phyloP scores from a whole-genome alignment of 129 eudicot species.

The Flaveria linearis region DNA sequence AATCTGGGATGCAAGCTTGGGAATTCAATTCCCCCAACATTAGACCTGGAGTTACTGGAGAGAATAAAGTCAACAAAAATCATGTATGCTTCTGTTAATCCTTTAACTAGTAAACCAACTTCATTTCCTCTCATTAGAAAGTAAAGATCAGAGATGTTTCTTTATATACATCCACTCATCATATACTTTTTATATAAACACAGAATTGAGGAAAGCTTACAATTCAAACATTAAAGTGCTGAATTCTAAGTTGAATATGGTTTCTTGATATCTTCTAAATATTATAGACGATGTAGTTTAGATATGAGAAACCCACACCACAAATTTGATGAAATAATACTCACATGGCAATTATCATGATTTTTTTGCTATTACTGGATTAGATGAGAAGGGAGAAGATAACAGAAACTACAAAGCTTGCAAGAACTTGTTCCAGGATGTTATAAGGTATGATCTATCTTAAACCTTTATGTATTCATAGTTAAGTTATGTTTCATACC shows the following conservation, averaged over 20 bases:
- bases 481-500: neutral
- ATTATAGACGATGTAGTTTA: neutral
- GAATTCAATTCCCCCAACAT: conserved; percentile 32
- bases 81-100: conserved; percentile 19
- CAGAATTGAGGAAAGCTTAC: neutral
- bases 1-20: conserved; percentile 24
- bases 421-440: conserved; percentile 97
- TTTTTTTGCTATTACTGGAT: neutral
- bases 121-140: neutral
- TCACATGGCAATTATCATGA: too few relatives aligned
- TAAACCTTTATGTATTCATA: neutral
- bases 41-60: conserved; percentile 34
- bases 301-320: neutral
- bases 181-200: too few relatives aligned
- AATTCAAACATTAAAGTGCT: neutral
- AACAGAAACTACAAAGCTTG: conserved; percentile 64
- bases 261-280: neutral
- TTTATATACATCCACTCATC: neutral
- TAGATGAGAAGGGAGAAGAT: conserved; percentile 86
- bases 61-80: conserved; percentile 37
- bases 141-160: neutral
- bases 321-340: neutral
- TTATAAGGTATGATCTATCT: conserved; percentile 60
- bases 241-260: neutral
- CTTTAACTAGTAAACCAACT: neutral